A percentile compares a stretch with the other conserved stretches of the same genome.
phyloP scores from a whole-genome alignment of 2,329 filamentous ascomycete genomes.

The Trichophyton verrucosum region DNA sequence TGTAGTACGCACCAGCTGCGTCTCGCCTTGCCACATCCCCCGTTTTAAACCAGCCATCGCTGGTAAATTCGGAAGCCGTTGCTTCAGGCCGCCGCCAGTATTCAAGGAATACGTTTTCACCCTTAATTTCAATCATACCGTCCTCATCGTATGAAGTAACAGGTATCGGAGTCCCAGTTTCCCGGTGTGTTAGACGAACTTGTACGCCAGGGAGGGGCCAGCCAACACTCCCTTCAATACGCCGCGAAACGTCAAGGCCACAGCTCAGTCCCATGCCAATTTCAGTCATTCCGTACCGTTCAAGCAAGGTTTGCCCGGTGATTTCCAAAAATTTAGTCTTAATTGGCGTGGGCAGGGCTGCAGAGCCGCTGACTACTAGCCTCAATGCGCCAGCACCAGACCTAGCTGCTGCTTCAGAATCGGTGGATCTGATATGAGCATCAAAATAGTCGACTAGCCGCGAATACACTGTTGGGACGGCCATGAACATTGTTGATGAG shows the following conservation, averaged over 20 bases:
- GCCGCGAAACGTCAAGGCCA: slow-evolving; percentile 28
- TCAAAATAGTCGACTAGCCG: slow-evolving; percentile 37
- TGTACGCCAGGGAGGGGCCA: slow-evolving; percentile 38
- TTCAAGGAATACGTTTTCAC: slow-evolving; percentile 32
- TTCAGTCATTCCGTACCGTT: slow-evolving; percentile 41
- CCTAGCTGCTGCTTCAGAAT: slow-evolving; percentile 22
- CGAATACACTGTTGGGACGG: slow-evolving; percentile 41
- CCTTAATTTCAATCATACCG: slow-evolving; percentile 34
- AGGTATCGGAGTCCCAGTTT: slow-evolving; percentile 22
- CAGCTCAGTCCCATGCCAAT: slow-evolving; percentile 40
- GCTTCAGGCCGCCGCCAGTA: slow-evolving; percentile 36
- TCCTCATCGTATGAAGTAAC: slow-evolving; percentile 23
- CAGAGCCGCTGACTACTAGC: slow-evolving; percentile 32
- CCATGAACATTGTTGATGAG: slow-evolving; percentile 38
- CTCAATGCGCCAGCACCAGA: slow-evolving; percentile 25
- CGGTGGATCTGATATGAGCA: slow-evolving; percentile 25
- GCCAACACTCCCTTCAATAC: slow-evolving; percentile 38
- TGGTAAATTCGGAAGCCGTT: slow-evolving; percentile 35
- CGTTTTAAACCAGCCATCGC: slow-evolving; percentile 39
- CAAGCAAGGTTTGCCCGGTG: slow-evolving; percentile 32
- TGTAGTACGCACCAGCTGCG: slow-evolving; percentile 36
- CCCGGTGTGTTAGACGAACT: slow-evolving; percentile 34
- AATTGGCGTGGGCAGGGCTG: slow-evolving; percentile 31
- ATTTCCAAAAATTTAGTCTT: slow-evolving; percentile 31
- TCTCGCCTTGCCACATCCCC: slow-evolving; percentile 34